phyloP scores from a whole-genome alignment of 306 rosid genomes.

The Spatholobus suberectus region DNA sequence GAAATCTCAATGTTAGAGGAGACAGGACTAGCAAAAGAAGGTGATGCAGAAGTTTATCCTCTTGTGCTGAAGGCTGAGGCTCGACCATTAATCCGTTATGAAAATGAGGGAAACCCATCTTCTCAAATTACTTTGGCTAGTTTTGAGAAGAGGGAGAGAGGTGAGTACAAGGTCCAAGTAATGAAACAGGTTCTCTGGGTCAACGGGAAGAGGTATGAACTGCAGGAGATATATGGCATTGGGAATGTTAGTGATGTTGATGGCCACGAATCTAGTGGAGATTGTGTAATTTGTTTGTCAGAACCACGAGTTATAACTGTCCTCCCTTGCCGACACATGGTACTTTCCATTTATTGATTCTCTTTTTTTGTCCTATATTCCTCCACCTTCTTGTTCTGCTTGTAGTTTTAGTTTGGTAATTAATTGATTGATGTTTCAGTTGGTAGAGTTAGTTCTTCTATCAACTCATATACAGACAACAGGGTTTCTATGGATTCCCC shows the following conservation, averaged over 20 bases:
- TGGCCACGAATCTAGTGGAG: not conserved
- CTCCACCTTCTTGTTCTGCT: not conserved
- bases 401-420: not conserved
- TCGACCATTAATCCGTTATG: not conserved
- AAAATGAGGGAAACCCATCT: not conserved
- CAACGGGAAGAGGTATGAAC: not conserved
- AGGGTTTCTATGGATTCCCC: no score
- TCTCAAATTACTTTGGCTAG: not conserved
- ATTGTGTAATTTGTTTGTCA: not conserved
- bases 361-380: not conserved
- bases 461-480: no score
- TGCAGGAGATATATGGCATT: not conserved
- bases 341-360: not conserved
- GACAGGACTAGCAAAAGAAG: not conserved
- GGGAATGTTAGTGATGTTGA: not conserved
- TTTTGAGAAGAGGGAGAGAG: not conserved
- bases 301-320: not conserved
- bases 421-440: not conserved
- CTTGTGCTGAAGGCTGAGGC: not conserved
- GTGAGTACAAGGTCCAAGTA: not conserved
- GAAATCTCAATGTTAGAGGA: not conserved
- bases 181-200: not conserved
- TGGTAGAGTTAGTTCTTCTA: no score
- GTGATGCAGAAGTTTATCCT: not conserved
- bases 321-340: not conserved